These are phyloP conservation scores for Zymoseptoria pseudotritici DNA, from an alignment of 2,329 filamentous ascomycete species.

Conservation along the genomic window DNA sequence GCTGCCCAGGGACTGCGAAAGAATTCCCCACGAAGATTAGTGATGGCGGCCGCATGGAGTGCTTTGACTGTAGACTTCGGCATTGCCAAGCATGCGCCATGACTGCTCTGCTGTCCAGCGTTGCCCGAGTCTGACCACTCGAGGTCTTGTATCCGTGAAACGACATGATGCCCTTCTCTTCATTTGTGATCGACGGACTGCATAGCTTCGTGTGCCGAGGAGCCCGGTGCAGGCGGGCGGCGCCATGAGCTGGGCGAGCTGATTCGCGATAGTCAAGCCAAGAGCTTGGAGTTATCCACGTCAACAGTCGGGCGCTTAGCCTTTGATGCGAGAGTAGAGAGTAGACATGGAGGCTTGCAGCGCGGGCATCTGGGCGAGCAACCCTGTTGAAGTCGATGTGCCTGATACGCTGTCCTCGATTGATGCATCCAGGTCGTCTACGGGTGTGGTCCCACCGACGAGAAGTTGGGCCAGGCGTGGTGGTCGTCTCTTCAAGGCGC, in stretches of 20 bases:
- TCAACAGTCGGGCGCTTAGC: constrained; percentile 12
- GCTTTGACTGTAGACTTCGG: no score
- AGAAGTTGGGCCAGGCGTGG: constrained; percentile 16
- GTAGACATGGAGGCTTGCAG: constrained; percentile 14
- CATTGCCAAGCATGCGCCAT: no score
- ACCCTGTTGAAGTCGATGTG: background rate
- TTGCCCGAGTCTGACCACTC: background rate
- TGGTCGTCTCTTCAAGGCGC: constrained; percentile 6
- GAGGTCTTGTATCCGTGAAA: background rate
- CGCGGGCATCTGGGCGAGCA: constrained; percentile 9
- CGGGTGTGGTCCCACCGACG: constrained; percentile 7
- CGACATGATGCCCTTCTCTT: background rate
- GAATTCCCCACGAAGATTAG: no score
- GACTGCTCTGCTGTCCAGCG: no score
- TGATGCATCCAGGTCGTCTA: constrained; percentile 1
- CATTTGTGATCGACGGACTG: background rate
- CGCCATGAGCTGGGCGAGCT: constrained; percentile 28
- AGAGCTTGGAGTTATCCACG: constrained; percentile 25
- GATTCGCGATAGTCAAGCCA: constrained; percentile 29
- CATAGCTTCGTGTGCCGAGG: no score
- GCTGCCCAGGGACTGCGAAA: no score
- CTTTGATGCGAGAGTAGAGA: constrained; percentile 5
- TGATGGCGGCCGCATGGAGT: no score
- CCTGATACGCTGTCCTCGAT: constrained; percentile 1
- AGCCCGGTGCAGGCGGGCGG: no score